These are phyloP conservation scores for Scheffersomyces stambukii DNA, from an alignment of 1,139 yeast species.

Conservation along the genomic window DNA sequence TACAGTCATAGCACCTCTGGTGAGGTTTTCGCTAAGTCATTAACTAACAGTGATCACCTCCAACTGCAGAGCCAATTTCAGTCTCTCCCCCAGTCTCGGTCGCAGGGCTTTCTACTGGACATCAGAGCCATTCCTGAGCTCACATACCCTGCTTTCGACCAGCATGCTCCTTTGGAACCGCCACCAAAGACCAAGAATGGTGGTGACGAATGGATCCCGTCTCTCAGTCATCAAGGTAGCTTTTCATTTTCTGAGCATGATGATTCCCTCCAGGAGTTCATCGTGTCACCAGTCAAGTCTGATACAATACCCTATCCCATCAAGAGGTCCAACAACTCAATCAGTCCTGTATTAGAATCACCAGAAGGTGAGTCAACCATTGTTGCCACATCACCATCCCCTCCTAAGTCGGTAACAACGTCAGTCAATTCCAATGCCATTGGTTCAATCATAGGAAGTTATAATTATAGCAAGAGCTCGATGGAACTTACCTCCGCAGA, in stretches of 20 bases:
- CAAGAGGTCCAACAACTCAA: no score
- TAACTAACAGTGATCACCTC: no score
- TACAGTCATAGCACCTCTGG: no score
- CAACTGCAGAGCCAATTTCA: constrained; percentile 4
- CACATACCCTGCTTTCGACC: no score
- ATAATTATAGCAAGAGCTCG: constrained; percentile 25
- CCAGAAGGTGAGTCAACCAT: constrained; percentile 9
- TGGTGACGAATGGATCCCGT: no score
- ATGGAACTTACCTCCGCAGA: constrained; percentile 5
- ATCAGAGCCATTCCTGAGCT: no score
- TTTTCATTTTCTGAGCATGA: constrained; percentile 15
- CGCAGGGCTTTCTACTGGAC: no score
- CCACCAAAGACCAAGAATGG: no score
- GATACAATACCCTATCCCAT: constrained; percentile 8
- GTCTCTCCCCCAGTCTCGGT: constrained; percentile 2
- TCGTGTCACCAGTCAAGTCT: constrained; percentile 16
- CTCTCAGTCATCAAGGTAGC: constrained; percentile 2
- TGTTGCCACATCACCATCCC: constrained; percentile 6
- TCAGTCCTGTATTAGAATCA: constrained; percentile 12
- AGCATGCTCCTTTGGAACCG: no score
- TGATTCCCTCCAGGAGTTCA: constrained; percentile 22
- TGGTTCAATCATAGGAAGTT: constrained; percentile 30
- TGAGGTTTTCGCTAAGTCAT: no score
- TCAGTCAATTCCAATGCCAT: constrained; percentile 13
- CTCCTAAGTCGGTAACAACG: constrained; percentile 9